Evolutionary conservation across 2,329 filamentous ascomycete species (phyloP), one percentile per base, ranked within the genome.

Genomic region (Didymella keratinophila): DNA sequence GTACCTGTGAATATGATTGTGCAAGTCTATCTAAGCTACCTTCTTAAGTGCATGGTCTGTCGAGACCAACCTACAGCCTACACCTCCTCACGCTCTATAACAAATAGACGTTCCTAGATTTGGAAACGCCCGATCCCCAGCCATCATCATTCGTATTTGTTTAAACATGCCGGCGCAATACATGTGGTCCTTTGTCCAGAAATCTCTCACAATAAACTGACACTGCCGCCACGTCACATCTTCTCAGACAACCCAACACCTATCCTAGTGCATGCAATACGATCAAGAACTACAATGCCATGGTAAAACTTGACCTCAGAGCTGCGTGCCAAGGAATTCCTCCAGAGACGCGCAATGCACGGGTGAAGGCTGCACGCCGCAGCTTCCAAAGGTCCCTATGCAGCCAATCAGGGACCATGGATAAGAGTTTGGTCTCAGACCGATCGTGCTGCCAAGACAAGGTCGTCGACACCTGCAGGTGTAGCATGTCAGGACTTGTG

Each of bases 341-440:
- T 23, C 28, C 12, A 21, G 20, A 27, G 54, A 42, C 48, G 54
- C 54, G 54, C 54, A 57, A 57, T 48, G 34, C 48, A 45, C 18
- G 14, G 43, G 23, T 41, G 46, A 41, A 28, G 23, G 39, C 39
- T 50, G 52, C 52, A 43, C 36, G 52, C 52, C 44, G 36, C 34
- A 37, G 34, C 16, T 37, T 37, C 6, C n/a, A n/a, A 27, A 30
- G 45, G 34, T 21, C 30, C 11, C 30, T 32, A 16, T 41, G 42
- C 27, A 46, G 36, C 54, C 54, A 57, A 57, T 57, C 27, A 46
- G 36, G n/a, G 12, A 9, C 16, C n/a, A 14, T 18, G 34, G 54
- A 57, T 57, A 57, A 52, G 48, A n/a, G 21, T 32, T 52, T 27
- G 45, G 25, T 43, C 25, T 28, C 30, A 16, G 30, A 32, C 30